phyloP scores from a whole-genome alignment of 2,329 filamentous ascomycete genomes.

The Talaromyces islandicus region DNA sequence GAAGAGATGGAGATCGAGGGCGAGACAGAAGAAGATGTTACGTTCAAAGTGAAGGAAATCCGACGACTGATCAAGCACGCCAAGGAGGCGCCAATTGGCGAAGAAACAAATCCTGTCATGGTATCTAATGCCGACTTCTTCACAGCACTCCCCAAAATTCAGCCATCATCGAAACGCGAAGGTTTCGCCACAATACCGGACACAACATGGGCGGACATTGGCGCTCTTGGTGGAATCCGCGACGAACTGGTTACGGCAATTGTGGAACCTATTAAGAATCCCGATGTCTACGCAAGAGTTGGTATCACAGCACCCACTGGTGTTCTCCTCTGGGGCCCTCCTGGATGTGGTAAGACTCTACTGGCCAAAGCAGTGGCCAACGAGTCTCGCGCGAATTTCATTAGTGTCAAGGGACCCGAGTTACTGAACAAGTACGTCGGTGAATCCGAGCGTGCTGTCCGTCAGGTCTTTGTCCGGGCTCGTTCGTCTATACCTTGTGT shows the following conservation, averaged over 20 bases:
- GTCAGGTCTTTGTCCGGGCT: constrained; percentile 85
- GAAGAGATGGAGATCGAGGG: constrained; percentile 51
- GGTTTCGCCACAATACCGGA: constrained; percentile 92
- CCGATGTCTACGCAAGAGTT: constrained; percentile 67
- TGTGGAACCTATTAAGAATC: constrained; percentile 79
- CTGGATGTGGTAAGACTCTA: constrained; percentile 93
- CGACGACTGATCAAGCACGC: constrained; percentile 51
- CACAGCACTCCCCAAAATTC: constrained; percentile 65
- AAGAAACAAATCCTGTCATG: constrained; percentile 49
- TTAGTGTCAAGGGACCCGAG: constrained; percentile 94
- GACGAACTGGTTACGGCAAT: constrained; percentile 79
- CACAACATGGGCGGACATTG: constrained; percentile 89
- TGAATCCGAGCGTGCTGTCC: constrained; percentile 87
- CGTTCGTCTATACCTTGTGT: constrained; percentile 84
- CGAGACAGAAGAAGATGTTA: constrained; percentile 22
- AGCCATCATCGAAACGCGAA: constrained; percentile 80
- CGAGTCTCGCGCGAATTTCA: constrained; percentile 94
- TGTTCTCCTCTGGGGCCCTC: constrained; percentile 91
- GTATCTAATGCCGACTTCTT: constrained; percentile 67
- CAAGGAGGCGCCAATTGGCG: constrained; percentile 45
- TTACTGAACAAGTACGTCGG: constrained; percentile 97
- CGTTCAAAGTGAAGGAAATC: constrained; percentile 39
- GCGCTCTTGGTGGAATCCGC: constrained; percentile 72
- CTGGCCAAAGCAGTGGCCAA: constrained; percentile 95
- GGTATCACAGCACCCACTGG: constrained; percentile 79